phyloP scores from a whole-genome alignment of 331 rosid genomes.

The Malus hybrid region DNA sequence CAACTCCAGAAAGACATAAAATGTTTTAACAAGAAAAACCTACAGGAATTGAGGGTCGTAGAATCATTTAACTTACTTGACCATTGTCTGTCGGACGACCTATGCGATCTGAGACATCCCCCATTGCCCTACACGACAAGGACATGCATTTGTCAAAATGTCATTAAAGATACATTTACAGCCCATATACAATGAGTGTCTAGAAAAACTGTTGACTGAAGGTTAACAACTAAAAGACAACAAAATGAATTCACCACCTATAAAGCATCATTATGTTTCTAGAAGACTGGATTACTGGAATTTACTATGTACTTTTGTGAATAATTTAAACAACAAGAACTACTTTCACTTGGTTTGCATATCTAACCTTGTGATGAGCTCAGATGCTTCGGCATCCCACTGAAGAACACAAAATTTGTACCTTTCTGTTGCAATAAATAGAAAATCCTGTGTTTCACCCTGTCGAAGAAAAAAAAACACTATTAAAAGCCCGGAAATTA shows the following conservation, averaged over 20 bases:
- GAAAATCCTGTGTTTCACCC: constrained; percentile 94
- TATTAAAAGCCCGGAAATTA: background rate
- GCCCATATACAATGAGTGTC: background rate
- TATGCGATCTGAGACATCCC: constrained; percentile 97
- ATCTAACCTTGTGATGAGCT: constrained; percentile 80
- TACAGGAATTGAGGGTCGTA: background rate
- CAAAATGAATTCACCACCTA: background rate
- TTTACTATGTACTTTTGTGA: background rate
- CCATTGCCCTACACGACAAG: constrained; percentile 72
- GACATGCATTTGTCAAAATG: constrained; percentile 5
- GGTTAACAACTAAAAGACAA: background rate
- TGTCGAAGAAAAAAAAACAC: constrained; percentile 7
- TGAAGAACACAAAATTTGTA: constrained; percentile 98
- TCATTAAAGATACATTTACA: background rate
- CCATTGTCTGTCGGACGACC: constrained; percentile 97
- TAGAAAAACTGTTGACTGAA: background rate
- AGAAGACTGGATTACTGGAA: background rate
- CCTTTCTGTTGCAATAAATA: constrained; percentile 93
- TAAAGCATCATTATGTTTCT: background rate
- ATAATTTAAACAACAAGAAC: background rate
- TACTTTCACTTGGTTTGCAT: background rate
- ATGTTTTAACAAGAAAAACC: constrained; percentile 4
- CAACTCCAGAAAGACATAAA: background rate
- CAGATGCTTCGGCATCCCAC: constrained; percentile 85
- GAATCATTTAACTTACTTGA: constrained; percentile 48